phyloP scores from a whole-genome alignment of 495 filamentous ascomycete species.

The Apodospora peruviana region DNA sequence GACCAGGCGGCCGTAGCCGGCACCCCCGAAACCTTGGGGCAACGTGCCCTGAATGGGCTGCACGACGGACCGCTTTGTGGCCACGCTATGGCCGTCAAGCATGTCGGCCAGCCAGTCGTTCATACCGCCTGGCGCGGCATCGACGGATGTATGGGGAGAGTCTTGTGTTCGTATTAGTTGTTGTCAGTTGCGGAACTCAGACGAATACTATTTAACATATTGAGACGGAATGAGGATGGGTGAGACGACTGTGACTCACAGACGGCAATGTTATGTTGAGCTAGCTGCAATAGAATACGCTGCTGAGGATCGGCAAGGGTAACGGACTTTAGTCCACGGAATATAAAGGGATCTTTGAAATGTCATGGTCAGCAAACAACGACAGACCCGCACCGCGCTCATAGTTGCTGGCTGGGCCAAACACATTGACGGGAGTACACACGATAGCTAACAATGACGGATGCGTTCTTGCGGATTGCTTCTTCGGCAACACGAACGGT shows the following conservation, averaged over 20 bases:
- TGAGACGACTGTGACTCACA: slow-evolving; percentile 29
- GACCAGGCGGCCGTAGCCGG: slow-evolving; percentile 75
- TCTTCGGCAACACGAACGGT: slow-evolving; percentile 87
- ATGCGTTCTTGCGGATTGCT: slow-evolving; percentile 70
- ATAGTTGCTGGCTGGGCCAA: no score
- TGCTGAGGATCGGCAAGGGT: slow-evolving; percentile 83
- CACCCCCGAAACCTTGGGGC: slow-evolving; percentile 51
- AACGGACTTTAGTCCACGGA: slow-evolving; percentile 81
- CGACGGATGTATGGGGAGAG: slow-evolving; percentile 89
- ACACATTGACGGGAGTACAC: slow-evolving; percentile 21
- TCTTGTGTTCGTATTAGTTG: slow-evolving; percentile 29
- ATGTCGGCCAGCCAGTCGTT: slow-evolving; percentile 96
- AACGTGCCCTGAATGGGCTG: slow-evolving; percentile 29
- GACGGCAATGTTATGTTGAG: slow-evolving; percentile 86
- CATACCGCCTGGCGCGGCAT: slow-evolving; percentile 79
- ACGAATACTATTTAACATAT: not conserved
- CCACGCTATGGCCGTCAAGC: slow-evolving; percentile 33
- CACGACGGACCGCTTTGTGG: slow-evolving; percentile 27
- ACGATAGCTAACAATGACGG: slow-evolving; percentile 87
- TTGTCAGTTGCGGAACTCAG: not conserved
- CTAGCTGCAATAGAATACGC: slow-evolving; percentile 71
- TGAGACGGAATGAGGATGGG: not conserved
- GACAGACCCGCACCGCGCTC: not conserved
- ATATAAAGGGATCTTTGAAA: slow-evolving; percentile 95
- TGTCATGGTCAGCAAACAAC: not conserved